Base-by-base conservation (phyloP, 805 yeast species). In the Pichia eremophila region DNA sequence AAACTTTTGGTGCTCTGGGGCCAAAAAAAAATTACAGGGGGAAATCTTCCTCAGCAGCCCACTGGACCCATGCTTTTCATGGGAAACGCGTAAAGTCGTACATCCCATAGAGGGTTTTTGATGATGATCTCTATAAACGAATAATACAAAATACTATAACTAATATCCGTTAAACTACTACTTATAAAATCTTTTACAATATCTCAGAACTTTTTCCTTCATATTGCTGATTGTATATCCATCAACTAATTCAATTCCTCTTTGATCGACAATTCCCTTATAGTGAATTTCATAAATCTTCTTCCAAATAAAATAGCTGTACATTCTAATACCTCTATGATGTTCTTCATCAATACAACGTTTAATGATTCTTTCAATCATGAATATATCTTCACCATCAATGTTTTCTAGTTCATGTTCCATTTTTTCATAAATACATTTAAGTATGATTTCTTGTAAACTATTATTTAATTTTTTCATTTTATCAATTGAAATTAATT, bases 351-450 rank as follows among this genome's bases (percentile, higher is more conserved):
- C 41, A 12, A 36, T 41, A 12, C n/a, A 19, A 5, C 39, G 42
- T n/a, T 35, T 41, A 4, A 46, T 29, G 8, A 50, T 38, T 9
- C 49, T 39, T 22, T 49, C 49, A 40, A 51, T 46, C 40, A 49
- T 45, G 27, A 51, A 51, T 17, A 51, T 47, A 41, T 51, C 54
- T 22, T 51, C 54, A 15, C 46, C 46, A 39, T 43, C 48, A 11
- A 49, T 35, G 22, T 15, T 11, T 10, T 34, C 36, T 10, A 34
- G 10, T 2, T 35, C n/a, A 18, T 17, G 15, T 29, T 28, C 7
- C 27, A 50, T 31, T 6, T 46, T 28, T 6, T 46, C 43, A 6
- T 37, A 11, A 9, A 52, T 40, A 37, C 45, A 37, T 17, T 31
- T 38, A 10, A 52, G 40, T 15, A 52, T 28, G 32, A 45, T 36